phyloP scores from a whole-genome alignment of 192 early-diverging fungal species.

The Borealophlyctis nickersoniae region DNA sequence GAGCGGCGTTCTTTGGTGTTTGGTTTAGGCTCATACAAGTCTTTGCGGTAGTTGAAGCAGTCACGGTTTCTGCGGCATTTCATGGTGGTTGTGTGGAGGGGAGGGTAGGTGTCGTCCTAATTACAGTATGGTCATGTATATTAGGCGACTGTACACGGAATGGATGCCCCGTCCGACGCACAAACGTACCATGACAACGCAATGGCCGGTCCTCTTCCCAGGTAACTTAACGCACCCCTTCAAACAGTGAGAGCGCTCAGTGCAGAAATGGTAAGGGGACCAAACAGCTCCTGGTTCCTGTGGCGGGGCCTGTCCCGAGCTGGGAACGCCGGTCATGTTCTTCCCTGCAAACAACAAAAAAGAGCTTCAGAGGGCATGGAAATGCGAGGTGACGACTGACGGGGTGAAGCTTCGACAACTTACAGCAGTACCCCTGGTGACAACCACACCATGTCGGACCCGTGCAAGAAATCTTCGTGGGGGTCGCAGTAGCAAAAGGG shows the following conservation, averaged over 20 bases:
- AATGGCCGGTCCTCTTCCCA: background rate
- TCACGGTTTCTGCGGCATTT: background rate
- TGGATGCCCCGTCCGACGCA: background rate
- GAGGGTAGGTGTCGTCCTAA: background rate
- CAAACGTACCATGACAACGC: background rate
- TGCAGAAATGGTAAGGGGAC: background rate
- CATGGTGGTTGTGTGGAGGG: background rate
- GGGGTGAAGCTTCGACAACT: background rate
- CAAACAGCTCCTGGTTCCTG: background rate
- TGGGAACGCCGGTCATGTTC: background rate
- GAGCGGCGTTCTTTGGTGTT: too few species aligned
- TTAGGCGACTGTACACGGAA: too few species aligned
- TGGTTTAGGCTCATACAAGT: too few species aligned
- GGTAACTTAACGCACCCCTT: background rate
- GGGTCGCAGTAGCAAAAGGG: too few species aligned
- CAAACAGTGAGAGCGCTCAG: background rate
- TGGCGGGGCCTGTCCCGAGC: background rate
- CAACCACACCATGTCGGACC: background rate
- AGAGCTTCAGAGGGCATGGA: too few species aligned
- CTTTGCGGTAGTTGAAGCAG: background rate
- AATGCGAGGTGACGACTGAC: too few species aligned
- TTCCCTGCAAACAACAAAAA: background rate
- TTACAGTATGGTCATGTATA: background rate
- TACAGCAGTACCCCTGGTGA: background rate
- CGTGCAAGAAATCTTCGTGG: too few species aligned